These are phyloP conservation scores for Hirsutella minnesotensis DNA, from an alignment of 2,329 filamentous ascomycete genomes.

Conservation along the genomic window DNA sequence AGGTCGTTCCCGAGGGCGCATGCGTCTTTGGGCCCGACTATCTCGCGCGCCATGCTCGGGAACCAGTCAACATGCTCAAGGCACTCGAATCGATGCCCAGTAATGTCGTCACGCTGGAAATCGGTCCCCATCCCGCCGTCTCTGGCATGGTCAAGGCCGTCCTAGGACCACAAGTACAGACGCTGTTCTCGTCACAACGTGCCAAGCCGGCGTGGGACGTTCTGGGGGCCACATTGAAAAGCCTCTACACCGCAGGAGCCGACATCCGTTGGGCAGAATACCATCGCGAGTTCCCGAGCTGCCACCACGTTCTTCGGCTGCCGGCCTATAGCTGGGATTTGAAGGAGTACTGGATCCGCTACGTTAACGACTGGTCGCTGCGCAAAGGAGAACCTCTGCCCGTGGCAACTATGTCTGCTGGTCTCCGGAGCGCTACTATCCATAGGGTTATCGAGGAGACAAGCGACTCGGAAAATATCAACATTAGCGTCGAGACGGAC, in stretches of 20 bases:
- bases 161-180: neutral
- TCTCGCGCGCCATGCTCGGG: neutral
- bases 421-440: constrained; percentile 29
- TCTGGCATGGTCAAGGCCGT: constrained; percentile 2
- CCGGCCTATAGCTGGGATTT: constrained; percentile 60
- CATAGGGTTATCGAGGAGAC: constrained; percentile 7
- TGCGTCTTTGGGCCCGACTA: constrained; percentile 1
- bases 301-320: constrained; percentile 40
- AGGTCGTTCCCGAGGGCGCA: neutral
- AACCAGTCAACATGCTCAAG: constrained; percentile 1
- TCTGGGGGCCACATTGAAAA: neutral
- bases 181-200: constrained; percentile 28
- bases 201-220: constrained; percentile 32
- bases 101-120: neutral
- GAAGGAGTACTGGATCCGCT: constrained; percentile 56
- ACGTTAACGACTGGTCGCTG: constrained; percentile 43
- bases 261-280: constrained; percentile 57
- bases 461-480: constrained; percentile 18
- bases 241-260: neutral
- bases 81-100: neutral
- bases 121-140: constrained; percentile 2
- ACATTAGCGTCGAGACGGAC: constrained; percentile 53
- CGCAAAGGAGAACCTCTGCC: constrained; percentile 34
- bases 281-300: constrained; percentile 33
- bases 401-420: constrained; percentile 19